These are phyloP conservation scores for Kalmanozyma brasiliensis DNA, from an alignment of 1,284 basidiomycete genomes.

Conservation along the genomic window DNA sequence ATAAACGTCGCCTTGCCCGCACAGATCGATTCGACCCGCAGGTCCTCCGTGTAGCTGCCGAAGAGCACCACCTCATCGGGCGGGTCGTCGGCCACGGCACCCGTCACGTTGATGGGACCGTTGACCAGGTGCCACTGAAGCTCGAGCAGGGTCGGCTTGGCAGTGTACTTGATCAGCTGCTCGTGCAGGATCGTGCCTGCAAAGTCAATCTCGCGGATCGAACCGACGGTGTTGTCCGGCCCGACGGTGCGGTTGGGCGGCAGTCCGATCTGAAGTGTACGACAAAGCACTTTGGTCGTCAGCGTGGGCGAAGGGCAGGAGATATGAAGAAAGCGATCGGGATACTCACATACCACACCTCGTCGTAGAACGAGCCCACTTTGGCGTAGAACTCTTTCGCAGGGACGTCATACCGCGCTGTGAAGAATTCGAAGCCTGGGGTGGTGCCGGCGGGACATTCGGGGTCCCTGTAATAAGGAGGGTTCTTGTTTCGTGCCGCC, in stretches of 20 bases:
- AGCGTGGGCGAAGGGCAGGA: too few species aligned
- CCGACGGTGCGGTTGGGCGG: conserved; percentile 23
- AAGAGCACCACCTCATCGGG: conserved; percentile 26
- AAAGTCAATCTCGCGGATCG: conserved; percentile 33
- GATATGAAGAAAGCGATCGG: too few species aligned
- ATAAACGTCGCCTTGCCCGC: conserved; percentile 24
- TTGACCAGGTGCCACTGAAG: conserved; percentile 37
- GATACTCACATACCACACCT: conserved; percentile 36
- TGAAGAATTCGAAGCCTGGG: conserved; percentile 29
- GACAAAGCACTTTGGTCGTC: too few species aligned
- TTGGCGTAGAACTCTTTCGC: conserved; percentile 23
- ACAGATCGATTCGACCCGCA: conserved; percentile 33
- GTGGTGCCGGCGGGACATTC: conserved; percentile 26
- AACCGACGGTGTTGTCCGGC: conserved; percentile 24
- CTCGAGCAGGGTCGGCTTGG: conserved; percentile 25
- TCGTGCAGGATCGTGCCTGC: conserved; percentile 32
- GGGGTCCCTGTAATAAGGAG: conserved; percentile 22
- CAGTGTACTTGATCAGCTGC: conserved; percentile 29
- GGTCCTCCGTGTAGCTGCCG: conserved; percentile 32
- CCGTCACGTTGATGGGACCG: conserved; percentile 32
- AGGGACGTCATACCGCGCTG: conserved; percentile 27
- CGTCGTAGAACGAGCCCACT: conserved; percentile 31
- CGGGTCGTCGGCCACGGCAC: conserved; percentile 28
- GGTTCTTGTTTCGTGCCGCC: conserved; percentile 5
- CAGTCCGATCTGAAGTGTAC: conserved; percentile 30